phyloP scores from a whole-genome alignment of 169 alveolate species.

The Eimeria tenella region DNA sequence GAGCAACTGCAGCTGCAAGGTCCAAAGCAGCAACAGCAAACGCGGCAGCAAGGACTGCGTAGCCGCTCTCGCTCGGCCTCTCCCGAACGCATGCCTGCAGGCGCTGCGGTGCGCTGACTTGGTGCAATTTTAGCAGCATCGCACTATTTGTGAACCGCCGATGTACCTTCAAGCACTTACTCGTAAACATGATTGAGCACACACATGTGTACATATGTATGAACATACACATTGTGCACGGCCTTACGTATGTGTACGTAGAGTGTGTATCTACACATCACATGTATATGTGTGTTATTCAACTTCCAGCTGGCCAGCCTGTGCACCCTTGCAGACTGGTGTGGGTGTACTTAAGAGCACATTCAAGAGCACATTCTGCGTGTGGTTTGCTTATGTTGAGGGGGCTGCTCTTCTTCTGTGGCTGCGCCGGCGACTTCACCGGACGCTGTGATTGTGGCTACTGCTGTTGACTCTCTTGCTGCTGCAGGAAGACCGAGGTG shows the following conservation, averaged over 20 bases:
- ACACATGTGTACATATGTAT: neutral
- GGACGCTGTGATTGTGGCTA: no score
- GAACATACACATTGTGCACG: neutral
- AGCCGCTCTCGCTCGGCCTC: constrained; percentile 5
- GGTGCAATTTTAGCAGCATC: neutral
- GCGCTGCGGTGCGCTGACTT: neutral
- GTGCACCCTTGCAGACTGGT: no score
- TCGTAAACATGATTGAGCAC: neutral
- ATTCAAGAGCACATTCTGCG: no score
- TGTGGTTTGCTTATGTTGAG: no score
- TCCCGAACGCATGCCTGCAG: constrained; percentile 10
- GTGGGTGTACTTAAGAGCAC: no score
- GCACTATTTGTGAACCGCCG: no score
- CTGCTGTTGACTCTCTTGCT: neutral
- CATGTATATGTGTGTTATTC: no score
- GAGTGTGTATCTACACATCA: no score
- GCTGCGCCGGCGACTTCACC: no score
- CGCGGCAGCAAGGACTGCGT: neutral
- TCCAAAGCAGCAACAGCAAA: constrained; percentile 15
- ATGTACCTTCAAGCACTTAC: neutral
- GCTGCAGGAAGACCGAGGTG: neutral
- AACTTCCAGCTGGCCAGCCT: no score
- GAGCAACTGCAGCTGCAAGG: neutral
- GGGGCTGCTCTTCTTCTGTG: no score
- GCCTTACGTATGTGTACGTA: neutral